phyloP scores from a whole-genome alignment of 257 asterid species.

The Phtheirospermum japonicum region DNA sequence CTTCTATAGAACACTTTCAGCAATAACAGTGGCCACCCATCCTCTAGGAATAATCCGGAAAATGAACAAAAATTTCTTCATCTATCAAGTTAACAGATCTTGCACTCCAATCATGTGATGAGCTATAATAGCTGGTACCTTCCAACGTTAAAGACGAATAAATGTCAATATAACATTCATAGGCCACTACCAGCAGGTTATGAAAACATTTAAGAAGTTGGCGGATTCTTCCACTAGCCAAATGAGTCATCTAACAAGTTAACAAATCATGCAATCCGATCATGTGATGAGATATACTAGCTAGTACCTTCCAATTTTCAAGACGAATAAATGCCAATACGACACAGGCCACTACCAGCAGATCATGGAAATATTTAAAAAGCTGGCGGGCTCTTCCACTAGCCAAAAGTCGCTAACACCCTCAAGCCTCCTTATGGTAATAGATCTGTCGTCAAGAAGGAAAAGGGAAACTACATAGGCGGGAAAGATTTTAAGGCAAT shows the following conservation, averaged over 20 bases:
- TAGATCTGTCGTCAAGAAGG: constrained; percentile 26
- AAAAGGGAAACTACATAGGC: constrained; percentile 26
- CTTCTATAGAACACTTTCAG: constrained; percentile 25
- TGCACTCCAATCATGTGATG: constrained; percentile 31
- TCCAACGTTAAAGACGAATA: constrained; percentile 27
- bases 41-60: constrained; percentile 25
- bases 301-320: too few relatives aligned
- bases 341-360: constrained; percentile 28
- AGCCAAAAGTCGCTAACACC: constrained; percentile 29
- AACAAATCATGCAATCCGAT: too few relatives aligned
- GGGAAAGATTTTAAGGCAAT: constrained; percentile 25
- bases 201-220: constrained; percentile 23
- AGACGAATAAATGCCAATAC: constrained; percentile 2
- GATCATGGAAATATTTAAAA: constrained; percentile 26
- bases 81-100: constrained; percentile 34
- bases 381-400: constrained; percentile 26
- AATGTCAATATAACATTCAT: constrained; percentile 24
- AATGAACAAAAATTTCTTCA: constrained; percentile 23
- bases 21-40: constrained; percentile 26
- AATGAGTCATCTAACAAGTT: constrained; percentile 16
- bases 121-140: constrained; percentile 34
- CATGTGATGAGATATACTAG: too few relatives aligned
- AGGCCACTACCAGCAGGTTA: constrained; percentile 27
- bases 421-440: constrained; percentile 30
- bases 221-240: constrained; percentile 31